Base-by-base conservation (phyloP, 2,329 filamentous ascomycete species). In the Colletotrichum sansevieriae region DNA sequence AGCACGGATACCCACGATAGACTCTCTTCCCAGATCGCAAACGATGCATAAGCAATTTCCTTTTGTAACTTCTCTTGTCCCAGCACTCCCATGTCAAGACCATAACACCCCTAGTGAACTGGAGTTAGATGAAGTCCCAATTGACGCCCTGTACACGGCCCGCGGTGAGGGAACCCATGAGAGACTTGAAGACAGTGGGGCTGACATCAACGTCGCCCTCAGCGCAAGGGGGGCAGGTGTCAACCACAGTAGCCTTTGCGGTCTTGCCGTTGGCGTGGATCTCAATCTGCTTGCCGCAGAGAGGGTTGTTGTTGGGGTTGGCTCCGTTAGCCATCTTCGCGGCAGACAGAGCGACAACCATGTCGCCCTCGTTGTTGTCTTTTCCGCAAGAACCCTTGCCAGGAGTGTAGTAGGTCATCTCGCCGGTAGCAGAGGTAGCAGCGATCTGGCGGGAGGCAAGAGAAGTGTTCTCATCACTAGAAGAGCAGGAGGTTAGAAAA, bases 141-240 rank as follows among this genome's bases (percentile, higher is more conserved):
- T 35, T 49, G 8, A 69, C 33, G 4, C 49, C 63, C 0, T 18
- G 10, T 9, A 49, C 64, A 8, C 68, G 60, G 13, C 70, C 68
- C 2, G 35, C 25, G 7, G 52, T 60, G 18, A 68, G 64, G 39
- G 56, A 43, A 6, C 60, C 67, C 39, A 59, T 37, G 2, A 71
- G 57, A 2, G 7, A 22, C 9, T 20, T 51, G 41, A 71, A 71
- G 6, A 70, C 41, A 3, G 58, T 43, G 20, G 61, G 59, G 22
- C 55, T 68, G 35, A 68, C 68, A 13, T 70, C 70, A 2, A 71
- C 46, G 41, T 68, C 44, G 10, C 49, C 18, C 1, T 6, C 25
- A 2, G 9, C 51, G 22, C 70, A 71, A 1, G 63, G 56, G 56
- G 65, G 70, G 60, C 70, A 71, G 52, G 70, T 71, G 52, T 71